These are phyloP conservation scores for Micromonas commoda DNA, from an alignment of 139 green algal genomes.

Conservation along the genomic window DNA sequence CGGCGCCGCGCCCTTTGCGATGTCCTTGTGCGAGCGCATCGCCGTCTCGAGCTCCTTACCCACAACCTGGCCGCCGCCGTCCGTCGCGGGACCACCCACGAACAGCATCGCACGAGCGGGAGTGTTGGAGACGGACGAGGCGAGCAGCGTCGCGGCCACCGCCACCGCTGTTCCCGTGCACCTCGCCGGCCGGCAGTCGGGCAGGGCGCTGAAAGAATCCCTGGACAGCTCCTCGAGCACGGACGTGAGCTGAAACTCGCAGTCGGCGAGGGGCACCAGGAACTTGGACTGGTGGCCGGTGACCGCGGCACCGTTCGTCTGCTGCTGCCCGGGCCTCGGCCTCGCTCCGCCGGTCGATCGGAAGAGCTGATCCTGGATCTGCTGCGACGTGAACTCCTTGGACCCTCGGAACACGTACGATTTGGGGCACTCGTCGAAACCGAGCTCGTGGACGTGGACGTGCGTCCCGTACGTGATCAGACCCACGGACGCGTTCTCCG, in stretches of 20 bases:
- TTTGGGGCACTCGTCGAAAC: constrained; percentile 39
- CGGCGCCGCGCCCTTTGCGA: constrained; percentile 80
- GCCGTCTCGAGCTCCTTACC: constrained; percentile 49
- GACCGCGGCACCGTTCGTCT: background rate
- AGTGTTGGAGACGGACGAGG: constrained; percentile 19
- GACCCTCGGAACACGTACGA: constrained; percentile 40
- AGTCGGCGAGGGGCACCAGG: constrained; percentile 45
- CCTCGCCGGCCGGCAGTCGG: constrained; percentile 32
- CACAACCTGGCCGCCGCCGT: constrained; percentile 58
- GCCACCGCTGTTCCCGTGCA: constrained; percentile 51
- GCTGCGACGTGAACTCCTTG: constrained; percentile 19
- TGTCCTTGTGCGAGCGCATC: constrained; percentile 85
- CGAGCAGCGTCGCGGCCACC: constrained; percentile 44
- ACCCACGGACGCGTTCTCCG: constrained; percentile 47
- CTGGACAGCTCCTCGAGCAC: constrained; percentile 43
- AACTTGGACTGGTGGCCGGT: constrained; percentile 30
- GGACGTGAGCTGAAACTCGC: constrained; percentile 44
- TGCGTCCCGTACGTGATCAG: constrained; percentile 52
- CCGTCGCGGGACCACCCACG: constrained; percentile 69
- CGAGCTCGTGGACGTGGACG: constrained; percentile 46
- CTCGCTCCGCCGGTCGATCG: background rate
- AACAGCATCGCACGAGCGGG: constrained; percentile 48
- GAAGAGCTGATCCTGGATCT: constrained; percentile 41
- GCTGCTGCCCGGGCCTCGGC: background rate
- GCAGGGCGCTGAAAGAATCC: constrained; percentile 22